These are phyloP conservation scores for Pseudogymnoascus sp. DNA, from an alignment of 2,329 filamentous ascomycete genomes.

Conservation along the genomic window DNA sequence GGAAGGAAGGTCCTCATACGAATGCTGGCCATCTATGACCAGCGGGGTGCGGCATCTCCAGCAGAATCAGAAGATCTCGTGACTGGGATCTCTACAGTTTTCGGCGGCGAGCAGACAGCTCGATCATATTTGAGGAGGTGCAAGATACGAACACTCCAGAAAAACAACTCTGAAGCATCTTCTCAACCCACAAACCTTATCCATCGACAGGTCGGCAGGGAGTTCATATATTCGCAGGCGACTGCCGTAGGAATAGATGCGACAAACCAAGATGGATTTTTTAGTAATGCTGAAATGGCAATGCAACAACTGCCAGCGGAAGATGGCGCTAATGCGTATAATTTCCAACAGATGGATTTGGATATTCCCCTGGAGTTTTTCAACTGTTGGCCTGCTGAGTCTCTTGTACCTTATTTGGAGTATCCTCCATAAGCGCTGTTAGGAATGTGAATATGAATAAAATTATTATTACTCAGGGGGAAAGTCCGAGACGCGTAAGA, in stretches of 20 bases:
- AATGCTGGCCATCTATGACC: slow-evolving; percentile 24
- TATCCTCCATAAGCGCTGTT: neutral
- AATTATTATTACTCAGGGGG: neutral
- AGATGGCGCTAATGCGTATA: neutral
- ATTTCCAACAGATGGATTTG: neutral
- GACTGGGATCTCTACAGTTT: slow-evolving; percentile 21
- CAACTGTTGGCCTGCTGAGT: neutral
- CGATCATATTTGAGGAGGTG: slow-evolving; percentile 19
- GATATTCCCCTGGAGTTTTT: neutral
- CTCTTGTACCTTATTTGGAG: neutral
- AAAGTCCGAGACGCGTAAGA: neutral
- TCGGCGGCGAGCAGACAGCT: slow-evolving; percentile 24
- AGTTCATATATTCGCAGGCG: neutral
- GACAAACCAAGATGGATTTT: neutral
- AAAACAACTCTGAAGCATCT: neutral
- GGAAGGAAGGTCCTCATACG: slow-evolving; percentile 22
- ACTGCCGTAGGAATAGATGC: neutral
- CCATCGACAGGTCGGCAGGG: neutral
- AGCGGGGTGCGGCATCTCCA: slow-evolving; percentile 16
- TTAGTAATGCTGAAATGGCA: neutral
- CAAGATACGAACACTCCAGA: neutral
- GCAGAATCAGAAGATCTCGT: slow-evolving; percentile 20
- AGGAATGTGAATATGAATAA: neutral
- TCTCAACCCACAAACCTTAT: neutral
- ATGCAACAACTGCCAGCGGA: neutral